Percentiles rank a stretch among this genome's conserved stretches.
Conservation (phyloP, 2,329 filamentous ascomycete genomes). For the Fusarium paranaense region DNA sequence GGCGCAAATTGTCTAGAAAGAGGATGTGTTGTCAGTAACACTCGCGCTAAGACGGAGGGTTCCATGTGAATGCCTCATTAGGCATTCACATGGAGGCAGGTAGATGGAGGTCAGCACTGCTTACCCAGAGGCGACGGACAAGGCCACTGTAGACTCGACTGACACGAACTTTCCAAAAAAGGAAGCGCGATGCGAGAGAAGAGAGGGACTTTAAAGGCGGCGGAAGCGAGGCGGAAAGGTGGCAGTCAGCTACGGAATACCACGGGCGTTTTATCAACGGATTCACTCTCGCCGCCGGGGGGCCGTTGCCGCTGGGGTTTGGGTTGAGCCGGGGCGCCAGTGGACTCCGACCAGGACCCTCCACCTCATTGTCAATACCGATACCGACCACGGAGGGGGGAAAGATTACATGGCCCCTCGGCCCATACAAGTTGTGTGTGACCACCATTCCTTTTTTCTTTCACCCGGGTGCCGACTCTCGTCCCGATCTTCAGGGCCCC, state of each 20-base stretch:
- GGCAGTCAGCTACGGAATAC: slow-evolving; percentile 22
- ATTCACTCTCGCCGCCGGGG: slow-evolving; percentile 1
- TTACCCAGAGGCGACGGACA: slow-evolving; percentile 1
- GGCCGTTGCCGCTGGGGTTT: slow-evolving; percentile 14
- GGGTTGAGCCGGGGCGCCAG: slow-evolving; percentile 5
- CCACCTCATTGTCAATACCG: not conserved
- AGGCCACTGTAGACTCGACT: not conserved
- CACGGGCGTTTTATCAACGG: slow-evolving; percentile 26
- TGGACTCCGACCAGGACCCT: not conserved
- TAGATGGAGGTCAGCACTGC: not conserved
- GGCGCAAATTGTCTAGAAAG: slow-evolving; percentile 39
- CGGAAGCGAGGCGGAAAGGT: slow-evolving; percentile 15
- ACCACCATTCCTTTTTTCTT: not conserved
- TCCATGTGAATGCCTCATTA: slow-evolving; percentile 15
- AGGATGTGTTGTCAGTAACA: slow-evolving; percentile 36
- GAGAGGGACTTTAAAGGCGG: not conserved
- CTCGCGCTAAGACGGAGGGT: slow-evolving; percentile 24
- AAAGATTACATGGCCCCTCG: not conserved
- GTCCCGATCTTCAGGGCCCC: slow-evolving; percentile 1
- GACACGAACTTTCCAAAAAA: slow-evolving; percentile 1
- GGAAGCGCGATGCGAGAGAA: not conserved
- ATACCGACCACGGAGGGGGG: not conserved
- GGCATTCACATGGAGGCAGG: slow-evolving; percentile 14
- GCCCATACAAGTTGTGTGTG: not conserved
- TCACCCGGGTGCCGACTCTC: slow-evolving; percentile 7